Conservation (phyloP, 108 stramenopile species). For the Phaeodactylum tricornutum region DNA sequence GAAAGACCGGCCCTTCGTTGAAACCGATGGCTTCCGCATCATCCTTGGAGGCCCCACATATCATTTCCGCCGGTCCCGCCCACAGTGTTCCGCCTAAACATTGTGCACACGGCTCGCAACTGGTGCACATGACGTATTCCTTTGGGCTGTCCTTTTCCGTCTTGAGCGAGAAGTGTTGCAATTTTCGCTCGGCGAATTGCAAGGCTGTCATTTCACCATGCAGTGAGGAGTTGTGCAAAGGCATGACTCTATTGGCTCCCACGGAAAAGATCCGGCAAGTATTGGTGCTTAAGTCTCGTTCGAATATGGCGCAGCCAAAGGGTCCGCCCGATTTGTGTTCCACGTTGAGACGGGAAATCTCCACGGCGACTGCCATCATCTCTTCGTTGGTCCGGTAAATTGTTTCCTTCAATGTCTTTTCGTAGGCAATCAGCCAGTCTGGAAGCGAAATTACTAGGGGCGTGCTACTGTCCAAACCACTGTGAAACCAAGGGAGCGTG, state of each 20-base stretch:
- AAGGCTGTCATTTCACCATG: conserved; percentile 86
- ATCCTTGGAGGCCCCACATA: conserved; percentile 66
- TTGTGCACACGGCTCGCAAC: conserved; percentile 80
- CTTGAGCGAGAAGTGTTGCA: conserved; percentile 41
- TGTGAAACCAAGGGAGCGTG: neutral
- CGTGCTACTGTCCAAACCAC: conserved; percentile 18
- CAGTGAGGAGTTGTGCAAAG: conserved; percentile 63
- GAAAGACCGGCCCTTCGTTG: conserved; percentile 80
- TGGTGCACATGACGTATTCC: conserved; percentile 66
- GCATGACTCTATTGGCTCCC: conserved; percentile 70
- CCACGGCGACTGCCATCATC: conserved; percentile 75
- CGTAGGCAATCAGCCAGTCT: conserved; percentile 39
- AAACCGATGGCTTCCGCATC: conserved; percentile 85
- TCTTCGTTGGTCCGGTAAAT: conserved; percentile 56
- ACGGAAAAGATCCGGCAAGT: conserved; percentile 37
- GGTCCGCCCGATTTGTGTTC: conserved; percentile 65
- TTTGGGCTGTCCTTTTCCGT: conserved; percentile 8
- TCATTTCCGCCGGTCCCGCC: conserved; percentile 72
- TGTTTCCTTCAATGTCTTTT: conserved; percentile 27
- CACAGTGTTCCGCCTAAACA: conserved; percentile 79
- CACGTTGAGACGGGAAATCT: conserved; percentile 55
- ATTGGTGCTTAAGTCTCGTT: conserved; percentile 33
- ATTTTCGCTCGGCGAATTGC: conserved; percentile 61
- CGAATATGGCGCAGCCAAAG: conserved; percentile 76
- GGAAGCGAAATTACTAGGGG: conserved; percentile 58